A percentile compares a stretch with the other conserved stretches of the same genome.
phyloP scores from a whole-genome alignment of 495 filamentous ascomycete species.

The Cercophora scortea region DNA sequence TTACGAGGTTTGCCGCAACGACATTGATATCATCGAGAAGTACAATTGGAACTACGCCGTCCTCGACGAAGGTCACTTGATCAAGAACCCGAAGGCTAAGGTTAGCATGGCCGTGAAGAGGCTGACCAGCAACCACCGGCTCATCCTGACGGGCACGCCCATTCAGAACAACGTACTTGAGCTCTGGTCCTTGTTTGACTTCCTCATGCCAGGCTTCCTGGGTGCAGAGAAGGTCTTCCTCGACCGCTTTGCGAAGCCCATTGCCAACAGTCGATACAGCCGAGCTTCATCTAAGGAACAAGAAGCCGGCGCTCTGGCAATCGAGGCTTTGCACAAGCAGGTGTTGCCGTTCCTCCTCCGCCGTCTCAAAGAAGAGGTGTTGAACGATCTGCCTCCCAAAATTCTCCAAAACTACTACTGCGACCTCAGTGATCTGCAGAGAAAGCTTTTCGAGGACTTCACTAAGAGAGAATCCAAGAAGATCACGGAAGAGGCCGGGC shows the following conservation, averaged over 20 bases:
- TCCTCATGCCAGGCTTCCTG: constrained; percentile 96
- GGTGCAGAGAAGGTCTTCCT: constrained; percentile 98
- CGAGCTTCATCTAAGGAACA: constrained; percentile 98
- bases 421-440: constrained; percentile 92
- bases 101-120: constrained; percentile 85
- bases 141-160: constrained; percentile 93
- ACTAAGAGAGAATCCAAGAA: constrained; percentile 83
- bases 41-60: constrained; percentile 96
- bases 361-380: constrained; percentile 93
- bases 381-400: constrained; percentile 94
- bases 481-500: constrained; percentile 67
- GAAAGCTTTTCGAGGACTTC: constrained; percentile 93
- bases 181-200: constrained; percentile 95
- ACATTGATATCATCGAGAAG: constrained; percentile 72
- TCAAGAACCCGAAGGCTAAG: constrained; percentile 96
- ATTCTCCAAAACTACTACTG: constrained; percentile 99
- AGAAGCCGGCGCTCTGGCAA: constrained; percentile 90
- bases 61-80: constrained; percentile 93
- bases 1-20: constrained; percentile 94
- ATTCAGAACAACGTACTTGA: constrained; percentile 98
- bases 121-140: constrained; percentile 79
- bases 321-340: constrained; percentile 96
- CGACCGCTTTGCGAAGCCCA: constrained; percentile 95
- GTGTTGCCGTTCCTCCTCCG: constrained; percentile 94
- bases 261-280: constrained; percentile 86